These are phyloP conservation scores for Rhytidhysteron rufulum DNA, from an alignment of 2,329 filamentous ascomycete genomes.

Conservation along the genomic window DNA sequence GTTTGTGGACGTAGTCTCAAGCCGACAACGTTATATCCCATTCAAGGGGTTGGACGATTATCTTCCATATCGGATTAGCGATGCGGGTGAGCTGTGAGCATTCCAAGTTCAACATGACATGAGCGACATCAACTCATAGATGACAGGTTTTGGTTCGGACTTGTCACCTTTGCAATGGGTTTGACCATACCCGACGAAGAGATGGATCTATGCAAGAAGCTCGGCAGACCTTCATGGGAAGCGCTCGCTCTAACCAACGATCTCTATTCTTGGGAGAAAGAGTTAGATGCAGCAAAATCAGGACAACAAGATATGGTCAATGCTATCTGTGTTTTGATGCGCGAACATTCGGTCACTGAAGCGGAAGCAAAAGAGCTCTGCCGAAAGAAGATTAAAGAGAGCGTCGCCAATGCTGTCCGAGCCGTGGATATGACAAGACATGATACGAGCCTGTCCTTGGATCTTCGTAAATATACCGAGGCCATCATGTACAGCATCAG, in stretches of 20 bases:
- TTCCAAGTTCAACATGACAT: neutral
- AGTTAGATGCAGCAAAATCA: constrained; percentile 21
- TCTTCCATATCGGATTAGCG: constrained; percentile 10
- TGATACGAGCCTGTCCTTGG: constrained; percentile 9
- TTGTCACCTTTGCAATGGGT: constrained; percentile 35
- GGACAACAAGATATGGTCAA: constrained; percentile 31
- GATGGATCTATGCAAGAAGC: constrained; percentile 18
- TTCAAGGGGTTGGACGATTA: constrained; percentile 16
- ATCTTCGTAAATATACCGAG: constrained; percentile 26
- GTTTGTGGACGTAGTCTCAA: constrained; percentile 11
- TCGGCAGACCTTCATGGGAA: constrained; percentile 20
- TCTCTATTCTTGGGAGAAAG: constrained; percentile 38
- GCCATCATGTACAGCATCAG: constrained; percentile 25
- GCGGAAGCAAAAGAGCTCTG: constrained; percentile 22
- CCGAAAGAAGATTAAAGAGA: constrained; percentile 17
- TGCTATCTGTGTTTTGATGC: constrained; percentile 40
- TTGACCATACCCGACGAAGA: constrained; percentile 36
- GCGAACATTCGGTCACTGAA: constrained; percentile 24
- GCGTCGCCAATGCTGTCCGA: constrained; percentile 13
- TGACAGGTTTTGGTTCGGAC: constrained; percentile 32
- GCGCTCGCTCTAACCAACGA: constrained; percentile 37
- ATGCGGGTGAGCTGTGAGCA: constrained; percentile 15
- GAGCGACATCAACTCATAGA: neutral
- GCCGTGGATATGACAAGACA: constrained; percentile 13
- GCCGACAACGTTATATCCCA: neutral